Conservation (phyloP, 257 asterid species). For the Plantago major region DNA sequence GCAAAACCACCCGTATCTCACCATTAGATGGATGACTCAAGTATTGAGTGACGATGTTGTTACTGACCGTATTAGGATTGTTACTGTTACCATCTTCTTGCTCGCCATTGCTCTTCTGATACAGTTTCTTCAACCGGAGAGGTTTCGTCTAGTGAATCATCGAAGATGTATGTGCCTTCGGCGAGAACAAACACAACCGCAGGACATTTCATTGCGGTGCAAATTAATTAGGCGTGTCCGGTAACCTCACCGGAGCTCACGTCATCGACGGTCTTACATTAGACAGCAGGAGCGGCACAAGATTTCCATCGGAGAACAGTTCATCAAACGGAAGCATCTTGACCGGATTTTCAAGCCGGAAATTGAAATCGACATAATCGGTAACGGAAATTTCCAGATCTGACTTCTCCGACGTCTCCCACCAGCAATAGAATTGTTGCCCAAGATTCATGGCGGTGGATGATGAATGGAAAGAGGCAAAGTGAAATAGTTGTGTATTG, state of each 20-base stretch:
- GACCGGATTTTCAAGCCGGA: conserved; percentile 80
- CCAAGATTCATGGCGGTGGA: no score
- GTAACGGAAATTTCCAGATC: conserved; percentile 33
- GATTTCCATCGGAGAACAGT: conserved; percentile 86
- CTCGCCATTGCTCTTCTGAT: conserved; percentile 44
- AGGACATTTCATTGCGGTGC: conserved; percentile 48
- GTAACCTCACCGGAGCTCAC: conserved; percentile 31
- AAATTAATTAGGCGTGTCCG: conserved; percentile 42
- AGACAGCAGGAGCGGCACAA: conserved; percentile 63
- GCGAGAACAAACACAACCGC: conserved; percentile 63
- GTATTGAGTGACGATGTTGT: no score
- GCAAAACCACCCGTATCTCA: no score
- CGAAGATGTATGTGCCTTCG: conserved; percentile 86
- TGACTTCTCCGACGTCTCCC: no score
- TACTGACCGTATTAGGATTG: conserved; percentile 36
- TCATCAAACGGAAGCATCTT: conserved; percentile 86
- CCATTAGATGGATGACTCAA: no score
- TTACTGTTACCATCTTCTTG: conserved; percentile 49
- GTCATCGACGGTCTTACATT: conserved; percentile 31
- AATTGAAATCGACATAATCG: conserved; percentile 69
- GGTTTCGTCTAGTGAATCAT: conserved; percentile 90
- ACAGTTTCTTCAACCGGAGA: conserved; percentile 64
- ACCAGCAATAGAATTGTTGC: no score
- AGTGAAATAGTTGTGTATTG: no score
- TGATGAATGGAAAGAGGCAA: no score